Base-by-base conservation (phyloP, 1,284 basidiomycete species). In the Singerocomus rubriflavus region DNA sequence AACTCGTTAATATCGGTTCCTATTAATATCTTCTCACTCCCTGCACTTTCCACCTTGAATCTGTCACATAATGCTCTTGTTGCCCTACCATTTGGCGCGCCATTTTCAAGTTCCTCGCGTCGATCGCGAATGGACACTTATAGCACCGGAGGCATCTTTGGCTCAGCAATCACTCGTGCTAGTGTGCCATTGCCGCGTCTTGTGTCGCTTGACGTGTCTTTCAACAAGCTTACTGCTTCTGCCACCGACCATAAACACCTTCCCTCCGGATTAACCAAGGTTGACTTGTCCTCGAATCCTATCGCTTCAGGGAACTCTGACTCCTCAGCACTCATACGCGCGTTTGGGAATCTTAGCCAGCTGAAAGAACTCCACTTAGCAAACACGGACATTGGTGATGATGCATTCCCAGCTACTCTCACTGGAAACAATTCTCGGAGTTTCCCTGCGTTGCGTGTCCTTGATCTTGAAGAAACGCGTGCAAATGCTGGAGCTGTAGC, bases 1-100 rank as follows among this genome's bases (percentile, higher is more conserved):
- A 91, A 91, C 64, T 65, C 72, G 5, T 72, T 91, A 21, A 75
- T 75, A 0, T 70, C 75, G 3, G 70, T 91, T 13, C 88, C 88
- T 1, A 57, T 69, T 31, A 78, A 82, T 56, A 58, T 90, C 31
- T 90, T 84, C 60, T 73, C 84, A 8, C 77, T 91, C 29, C 85
- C 88, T 5, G 71, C 80, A 38, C 75, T 91, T 16, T 74, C 78
- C 5, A 74, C 67, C 25, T 73, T 91, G 46, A 86, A 91, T 57
- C 52, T 91, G 10, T 85, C 88, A 2, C 78, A 89, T 60, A 91
- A 91, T 64, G 61, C 68, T 2, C 71, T 91, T 9, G 74, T 74
- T 6, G 57, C 76, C 1, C 69, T 91, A 7, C 80, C 82, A 4
- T 84, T 89, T 60, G 75, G 75, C 51, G 70, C 75, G n/a, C 79